Percentiles rank a stretch among this genome's conserved stretches.
phyloP scores from a whole-genome alignment of 2,329 filamentous ascomycete genomes.

The Xenoacremonium recifei region DNA sequence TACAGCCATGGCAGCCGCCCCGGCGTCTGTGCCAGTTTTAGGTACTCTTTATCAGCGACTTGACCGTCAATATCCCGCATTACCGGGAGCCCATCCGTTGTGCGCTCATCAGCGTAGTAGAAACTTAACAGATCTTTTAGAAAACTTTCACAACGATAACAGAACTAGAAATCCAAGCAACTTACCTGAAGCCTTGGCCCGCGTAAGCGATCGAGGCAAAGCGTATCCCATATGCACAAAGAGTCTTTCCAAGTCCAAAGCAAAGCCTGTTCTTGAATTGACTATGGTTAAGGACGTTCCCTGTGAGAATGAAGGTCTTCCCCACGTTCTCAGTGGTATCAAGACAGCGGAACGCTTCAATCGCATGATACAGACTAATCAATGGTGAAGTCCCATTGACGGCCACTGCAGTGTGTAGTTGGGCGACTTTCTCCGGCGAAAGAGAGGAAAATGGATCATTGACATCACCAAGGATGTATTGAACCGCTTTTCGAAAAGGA shows the following conservation, averaged over 20 bases:
- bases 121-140: neutral
- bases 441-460: neutral
- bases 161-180: neutral
- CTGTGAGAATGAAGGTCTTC: neutral
- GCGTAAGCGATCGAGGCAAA: neutral
- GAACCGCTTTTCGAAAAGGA: neutral
- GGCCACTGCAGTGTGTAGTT: neutral
- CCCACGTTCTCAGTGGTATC: neutral
- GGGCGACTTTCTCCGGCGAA: neutral
- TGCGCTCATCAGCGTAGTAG: neutral
- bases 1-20: neutral
- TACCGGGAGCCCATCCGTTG: neutral
- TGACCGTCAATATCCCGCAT: neutral
- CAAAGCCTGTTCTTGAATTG: neutral
- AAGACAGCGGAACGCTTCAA: neutral
- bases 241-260: neutral
- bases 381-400: neutral
- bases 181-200: neutral
- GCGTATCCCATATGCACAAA: neutral
- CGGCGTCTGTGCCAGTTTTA: neutral
- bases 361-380: neutral
- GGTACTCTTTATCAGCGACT: neutral
- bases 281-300: neutral
- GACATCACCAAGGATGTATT: neutral
- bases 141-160: too few species aligned